These are phyloP conservation scores for Stylonectria norvegica DNA, from an alignment of 2,329 filamentous ascomycete species.

Conservation along the genomic window DNA sequence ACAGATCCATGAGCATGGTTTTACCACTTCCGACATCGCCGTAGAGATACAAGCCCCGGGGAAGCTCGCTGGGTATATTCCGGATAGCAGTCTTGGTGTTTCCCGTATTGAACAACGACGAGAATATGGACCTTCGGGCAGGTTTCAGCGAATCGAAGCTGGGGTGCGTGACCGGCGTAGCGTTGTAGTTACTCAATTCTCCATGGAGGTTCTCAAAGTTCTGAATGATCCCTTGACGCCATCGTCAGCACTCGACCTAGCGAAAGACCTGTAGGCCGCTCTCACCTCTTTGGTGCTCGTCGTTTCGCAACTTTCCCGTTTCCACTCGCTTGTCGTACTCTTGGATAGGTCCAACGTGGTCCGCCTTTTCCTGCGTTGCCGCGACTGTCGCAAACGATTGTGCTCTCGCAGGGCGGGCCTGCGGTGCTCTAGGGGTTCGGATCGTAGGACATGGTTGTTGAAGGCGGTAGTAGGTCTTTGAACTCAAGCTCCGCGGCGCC, in stretches of 20 bases:
- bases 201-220: slow-evolving; percentile 86
- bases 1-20: slow-evolving; percentile 99
- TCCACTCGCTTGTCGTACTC: slow-evolving; percentile 86
- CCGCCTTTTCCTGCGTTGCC: slow-evolving; percentile 15
- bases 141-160: slow-evolving; percentile 66
- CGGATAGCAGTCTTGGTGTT: slow-evolving; percentile 38
- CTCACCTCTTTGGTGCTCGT: slow-evolving; percentile 84
- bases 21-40: slow-evolving; percentile 97
- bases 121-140: slow-evolving; percentile 51
- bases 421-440: slow-evolving; percentile 6
- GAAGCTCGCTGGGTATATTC: slow-evolving; percentile 68
- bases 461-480: slow-evolving; percentile 6
- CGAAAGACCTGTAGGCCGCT: neutral
- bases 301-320: slow-evolving; percentile 71
- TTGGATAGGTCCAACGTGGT: slow-evolving; percentile 66
- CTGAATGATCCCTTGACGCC: slow-evolving; percentile 71
- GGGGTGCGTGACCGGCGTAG: slow-evolving; percentile 73
- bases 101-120: slow-evolving; percentile 58
- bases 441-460: slow-evolving; percentile 4
- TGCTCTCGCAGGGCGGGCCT: slow-evolving; percentile 7
- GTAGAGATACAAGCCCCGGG: slow-evolving; percentile 88
- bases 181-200: slow-evolving; percentile 69
- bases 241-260: slow-evolving; percentile 10
- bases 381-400: slow-evolving; percentile 30
- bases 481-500: slow-evolving; percentile 8